Evolutionary conservation across 495 filamentous ascomycete genomes (phyloP).

Genomic region (Chaetomium fimeti): DNA sequence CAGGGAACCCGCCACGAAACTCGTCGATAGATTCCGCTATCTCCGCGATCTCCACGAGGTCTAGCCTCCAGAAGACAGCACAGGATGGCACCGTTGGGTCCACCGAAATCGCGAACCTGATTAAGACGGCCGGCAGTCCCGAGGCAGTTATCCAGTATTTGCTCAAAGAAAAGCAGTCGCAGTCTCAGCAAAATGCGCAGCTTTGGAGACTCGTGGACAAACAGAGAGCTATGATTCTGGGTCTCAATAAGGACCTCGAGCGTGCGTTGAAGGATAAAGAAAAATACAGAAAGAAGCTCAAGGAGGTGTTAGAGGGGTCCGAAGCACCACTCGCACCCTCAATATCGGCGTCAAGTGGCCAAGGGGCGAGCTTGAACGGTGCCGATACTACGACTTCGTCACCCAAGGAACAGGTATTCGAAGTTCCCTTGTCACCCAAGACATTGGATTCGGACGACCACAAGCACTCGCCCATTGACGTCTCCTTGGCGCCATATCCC

Average conservation of each 20-base stretch:
- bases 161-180: constrained; percentile 85
- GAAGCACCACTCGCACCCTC: constrained; percentile 30
- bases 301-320: constrained; percentile 57
- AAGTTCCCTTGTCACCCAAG: constrained; percentile 45
- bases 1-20: constrained; percentile 59
- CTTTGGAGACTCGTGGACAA: constrained; percentile 96
- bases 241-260: constrained; percentile 92
- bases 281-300: constrained; percentile 84
- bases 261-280: constrained; percentile 92
- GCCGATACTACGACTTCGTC: constrained; percentile 17
- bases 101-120: constrained; percentile 68
- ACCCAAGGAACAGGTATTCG: constrained; percentile 36
- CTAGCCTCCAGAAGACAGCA: constrained; percentile 60
- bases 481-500: constrained; percentile 56
- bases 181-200: constrained; percentile 84
- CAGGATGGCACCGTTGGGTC: constrained; percentile 54
- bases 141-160: constrained; percentile 87
- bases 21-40: constrained; percentile 95
- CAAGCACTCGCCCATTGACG: constrained; percentile 52
- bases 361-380: constrained; percentile 16
- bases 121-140: constrained; percentile 80
- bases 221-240: constrained; percentile 87
- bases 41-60: constrained; percentile 74
- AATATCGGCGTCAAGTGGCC: constrained; percentile 14
- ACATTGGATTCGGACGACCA: constrained; percentile 41